phyloP scores from a whole-genome alignment of 1,284 basidiomycete species.

The Porodaedalea pini region DNA sequence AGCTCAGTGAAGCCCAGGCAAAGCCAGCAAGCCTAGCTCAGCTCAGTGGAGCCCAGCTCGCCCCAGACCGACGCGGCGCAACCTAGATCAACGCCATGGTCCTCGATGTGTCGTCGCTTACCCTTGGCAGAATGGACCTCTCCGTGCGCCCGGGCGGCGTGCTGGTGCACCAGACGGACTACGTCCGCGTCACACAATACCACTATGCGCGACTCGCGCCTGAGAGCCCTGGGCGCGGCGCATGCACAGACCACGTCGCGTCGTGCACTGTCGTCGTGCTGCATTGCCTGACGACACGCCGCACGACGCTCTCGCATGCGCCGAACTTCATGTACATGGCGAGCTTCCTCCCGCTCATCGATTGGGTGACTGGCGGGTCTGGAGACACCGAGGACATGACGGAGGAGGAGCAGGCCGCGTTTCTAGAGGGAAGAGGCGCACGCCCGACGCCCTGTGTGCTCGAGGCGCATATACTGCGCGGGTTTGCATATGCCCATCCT shows the following conservation, averaged over 20 bases:
- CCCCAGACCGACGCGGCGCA: background rate
- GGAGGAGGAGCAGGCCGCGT: conserved; percentile 15
- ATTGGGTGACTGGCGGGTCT: conserved; percentile 16
- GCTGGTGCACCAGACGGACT: conserved; percentile 13
- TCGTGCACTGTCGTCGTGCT: conserved; percentile 19
- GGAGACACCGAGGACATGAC: conserved; percentile 9
- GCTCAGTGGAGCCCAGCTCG: no score
- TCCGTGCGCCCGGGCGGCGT: background rate
- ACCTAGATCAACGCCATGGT: conserved; percentile 9
- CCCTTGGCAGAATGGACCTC: conserved; percentile 13
- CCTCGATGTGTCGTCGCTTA: conserved; percentile 17
- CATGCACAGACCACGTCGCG: conserved; percentile 18
- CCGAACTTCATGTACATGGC: conserved; percentile 21
- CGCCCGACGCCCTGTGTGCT: conserved; percentile 9
- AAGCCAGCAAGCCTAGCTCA: conserved; percentile 4
- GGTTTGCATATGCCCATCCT: conserved; percentile 14
- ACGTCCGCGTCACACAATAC: conserved; percentile 19
- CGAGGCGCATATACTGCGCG: conserved; percentile 18
- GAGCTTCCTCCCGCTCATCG: conserved; percentile 19
- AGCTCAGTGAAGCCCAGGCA: background rate
- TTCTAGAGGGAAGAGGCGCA: conserved; percentile 8
- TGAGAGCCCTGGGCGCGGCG: conserved; percentile 14
- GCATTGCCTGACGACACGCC: conserved; percentile 16
- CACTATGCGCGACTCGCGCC: conserved; percentile 17
- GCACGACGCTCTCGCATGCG: conserved; percentile 18